Evolutionary conservation across 73 alveolate genomes (phyloP).

Genomic region (Paramecium biaurelia): DNA sequence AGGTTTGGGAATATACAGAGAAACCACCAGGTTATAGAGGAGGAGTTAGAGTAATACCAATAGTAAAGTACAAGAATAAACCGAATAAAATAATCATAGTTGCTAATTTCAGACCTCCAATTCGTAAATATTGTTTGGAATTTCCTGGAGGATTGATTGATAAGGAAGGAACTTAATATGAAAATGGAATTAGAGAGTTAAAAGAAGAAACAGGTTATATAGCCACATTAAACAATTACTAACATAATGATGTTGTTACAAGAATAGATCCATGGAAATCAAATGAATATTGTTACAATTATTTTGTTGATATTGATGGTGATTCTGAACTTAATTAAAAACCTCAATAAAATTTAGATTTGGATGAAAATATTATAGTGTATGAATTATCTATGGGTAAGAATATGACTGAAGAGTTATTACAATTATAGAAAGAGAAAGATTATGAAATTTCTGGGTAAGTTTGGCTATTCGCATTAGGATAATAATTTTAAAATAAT

Average conservation of each 20-base stretch:
- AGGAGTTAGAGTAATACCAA: slow-evolving; percentile 17
- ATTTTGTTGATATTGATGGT: slow-evolving; percentile 48
- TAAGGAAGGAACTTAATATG: neutral
- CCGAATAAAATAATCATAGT: neutral
- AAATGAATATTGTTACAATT: slow-evolving; percentile 17
- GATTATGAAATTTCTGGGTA: neutral
- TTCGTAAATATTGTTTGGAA: slow-evolving; percentile 42
- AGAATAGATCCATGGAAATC: slow-evolving; percentile 63
- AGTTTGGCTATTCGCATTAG: slow-evolving; percentile 30
- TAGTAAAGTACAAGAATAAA: slow-evolving; percentile 1
- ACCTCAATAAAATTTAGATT: slow-evolving; percentile 34
- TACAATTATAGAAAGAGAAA: neutral
- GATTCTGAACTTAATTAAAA: slow-evolving; percentile 10
- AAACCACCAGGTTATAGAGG: slow-evolving; percentile 38
- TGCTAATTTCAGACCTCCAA: slow-evolving; percentile 60
- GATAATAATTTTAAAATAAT: neutral
- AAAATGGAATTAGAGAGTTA: slow-evolving; percentile 54
- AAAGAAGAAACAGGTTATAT: slow-evolving; percentile 67
- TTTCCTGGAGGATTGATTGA: slow-evolving; percentile 63
- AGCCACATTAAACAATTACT: neutral
- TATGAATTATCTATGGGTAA: neutral
- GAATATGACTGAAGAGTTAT: neutral
- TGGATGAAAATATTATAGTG: slow-evolving; percentile 52
- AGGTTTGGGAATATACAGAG: neutral
- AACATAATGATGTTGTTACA: neutral